Percentiles rank a stretch among this genome's conserved stretches.
phyloP scores from a whole-genome alignment of 352 stramenopile genomes.

The Labyrinthula sp. region DNA sequence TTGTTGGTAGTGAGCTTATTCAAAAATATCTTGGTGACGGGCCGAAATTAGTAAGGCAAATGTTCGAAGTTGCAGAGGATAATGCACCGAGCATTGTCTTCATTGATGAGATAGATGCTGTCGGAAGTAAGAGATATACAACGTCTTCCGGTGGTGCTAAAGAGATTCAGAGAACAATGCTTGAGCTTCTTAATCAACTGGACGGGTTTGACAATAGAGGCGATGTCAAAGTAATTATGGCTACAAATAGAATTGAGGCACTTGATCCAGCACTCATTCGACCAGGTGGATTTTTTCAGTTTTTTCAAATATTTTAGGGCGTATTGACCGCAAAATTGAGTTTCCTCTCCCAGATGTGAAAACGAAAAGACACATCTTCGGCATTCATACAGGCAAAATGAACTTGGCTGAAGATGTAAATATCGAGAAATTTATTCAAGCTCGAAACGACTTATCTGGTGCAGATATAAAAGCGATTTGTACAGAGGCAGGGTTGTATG shows the following conservation, averaged over 20 bases:
- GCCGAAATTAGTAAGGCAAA: conserved; percentile 95
- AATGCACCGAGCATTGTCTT: conserved; percentile 96
- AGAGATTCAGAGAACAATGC: conserved; percentile 99
- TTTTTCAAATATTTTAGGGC: too few species aligned
- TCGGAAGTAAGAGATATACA: conserved; percentile 97
- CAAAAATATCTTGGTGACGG: conserved; percentile 73
- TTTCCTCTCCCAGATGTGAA: conserved; percentile 98
- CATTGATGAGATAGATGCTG: conserved; percentile 99
- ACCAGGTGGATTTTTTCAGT: too few species aligned
- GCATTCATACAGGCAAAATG: conserved; percentile 97
- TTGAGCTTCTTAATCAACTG: conserved; percentile 98
- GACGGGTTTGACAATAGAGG: conserved; percentile 98
- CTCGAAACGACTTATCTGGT: conserved; percentile 97
- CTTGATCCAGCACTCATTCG: conserved; percentile 95
- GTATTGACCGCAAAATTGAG: conserved; percentile 99
- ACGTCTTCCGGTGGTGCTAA: conserved; percentile 83
- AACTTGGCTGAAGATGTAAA: conserved; percentile 92
- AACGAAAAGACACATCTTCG: conserved; percentile 98
- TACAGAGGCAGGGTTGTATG: conserved; percentile 94
- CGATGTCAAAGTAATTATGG: conserved; percentile 99
- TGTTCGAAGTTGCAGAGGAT: conserved; percentile 96
- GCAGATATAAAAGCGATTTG: conserved; percentile 99
- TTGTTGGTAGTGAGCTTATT: conserved; percentile 96
- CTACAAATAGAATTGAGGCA: conserved; percentile 96
- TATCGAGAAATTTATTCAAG: conserved; percentile 97